phyloP scores from a whole-genome alignment of 768 basidiomycete species.

The Trametes gibbosa region DNA sequence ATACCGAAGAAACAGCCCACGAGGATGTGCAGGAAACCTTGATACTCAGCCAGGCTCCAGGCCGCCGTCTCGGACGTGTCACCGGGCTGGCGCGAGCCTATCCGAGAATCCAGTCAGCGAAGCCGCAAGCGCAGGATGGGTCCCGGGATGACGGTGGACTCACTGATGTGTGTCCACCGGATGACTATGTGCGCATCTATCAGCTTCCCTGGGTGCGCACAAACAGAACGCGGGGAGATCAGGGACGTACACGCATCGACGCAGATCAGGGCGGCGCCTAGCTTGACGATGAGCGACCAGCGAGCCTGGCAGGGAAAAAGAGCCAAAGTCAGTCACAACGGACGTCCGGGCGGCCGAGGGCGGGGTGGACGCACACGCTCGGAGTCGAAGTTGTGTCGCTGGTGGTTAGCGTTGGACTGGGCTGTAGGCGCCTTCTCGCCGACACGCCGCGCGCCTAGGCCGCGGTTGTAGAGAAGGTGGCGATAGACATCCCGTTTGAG shows the following conservation, averaged over 20 bases:
- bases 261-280: constrained; percentile 57
- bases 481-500: constrained; percentile 80
- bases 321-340: neutral
- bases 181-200: constrained; percentile 50
- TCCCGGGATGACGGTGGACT: constrained; percentile 15
- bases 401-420: neutral
- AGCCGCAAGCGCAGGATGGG: neutral
- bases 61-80: constrained; percentile 24
- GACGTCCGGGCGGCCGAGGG: neutral
- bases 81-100: constrained; percentile 14
- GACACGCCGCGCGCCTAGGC: constrained; percentile 56
- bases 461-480: constrained; percentile 80
- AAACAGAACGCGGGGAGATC: neutral
- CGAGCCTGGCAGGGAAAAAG: constrained; percentile 46
- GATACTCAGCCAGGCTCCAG: constrained; percentile 52
- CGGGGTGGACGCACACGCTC: constrained; percentile 1
- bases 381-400: neutral
- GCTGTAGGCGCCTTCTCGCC: constrained; percentile 15
- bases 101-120: neutral
- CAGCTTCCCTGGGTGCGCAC: neutral
- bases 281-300: constrained; percentile 55
- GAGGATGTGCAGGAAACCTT: constrained; percentile 55
- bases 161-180: constrained; percentile 72
- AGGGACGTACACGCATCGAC: constrained; percentile 68
- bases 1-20: constrained; percentile 64